A percentile compares a stretch with the other conserved stretches of the same genome.
Evolutionary conservation across 2,329 filamentous ascomycete species (phyloP).

Genomic region (Colletotrichum sp.): DNA sequence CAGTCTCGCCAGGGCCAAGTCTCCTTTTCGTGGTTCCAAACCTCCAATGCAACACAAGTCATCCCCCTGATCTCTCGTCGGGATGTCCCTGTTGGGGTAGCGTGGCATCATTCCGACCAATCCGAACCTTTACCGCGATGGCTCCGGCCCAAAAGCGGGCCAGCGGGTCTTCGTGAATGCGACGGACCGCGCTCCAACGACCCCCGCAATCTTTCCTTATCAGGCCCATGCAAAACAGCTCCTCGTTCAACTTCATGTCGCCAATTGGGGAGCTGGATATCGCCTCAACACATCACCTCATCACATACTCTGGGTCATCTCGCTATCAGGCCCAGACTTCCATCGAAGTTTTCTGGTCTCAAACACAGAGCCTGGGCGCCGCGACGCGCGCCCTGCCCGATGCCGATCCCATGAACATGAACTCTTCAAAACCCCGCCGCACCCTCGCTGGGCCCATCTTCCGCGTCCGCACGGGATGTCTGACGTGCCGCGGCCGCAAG

Average conservation of each 20-base stretch:
- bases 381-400: neutral
- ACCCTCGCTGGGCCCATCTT: slow-evolving; percentile 15
- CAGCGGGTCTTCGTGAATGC: neutral
- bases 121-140: slow-evolving; percentile 8
- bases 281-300: neutral
- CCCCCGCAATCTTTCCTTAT: slow-evolving; percentile 14
- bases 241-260: neutral
- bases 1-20: neutral
- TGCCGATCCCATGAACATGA: neutral
- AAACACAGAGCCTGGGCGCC: neutral
- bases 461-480: slow-evolving; percentile 36
- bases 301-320: neutral
- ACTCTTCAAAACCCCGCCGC: slow-evolving; percentile 6
- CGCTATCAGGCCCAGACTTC: neutral
- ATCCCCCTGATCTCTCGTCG: neutral
- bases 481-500: slow-evolving; percentile 50
- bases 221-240: neutral
- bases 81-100: neutral
- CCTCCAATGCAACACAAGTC: neutral
- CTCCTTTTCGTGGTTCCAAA: neutral
- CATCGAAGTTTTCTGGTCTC: neutral
- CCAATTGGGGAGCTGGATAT: neutral
- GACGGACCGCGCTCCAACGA: slow-evolving; percentile 11
- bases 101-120: neutral
- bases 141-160: neutral